Evolutionary conservation across 805 yeast species (phyloP), one percentile per base, ranked within the genome.

Genomic region (Metschnikowia anglica): DNA sequence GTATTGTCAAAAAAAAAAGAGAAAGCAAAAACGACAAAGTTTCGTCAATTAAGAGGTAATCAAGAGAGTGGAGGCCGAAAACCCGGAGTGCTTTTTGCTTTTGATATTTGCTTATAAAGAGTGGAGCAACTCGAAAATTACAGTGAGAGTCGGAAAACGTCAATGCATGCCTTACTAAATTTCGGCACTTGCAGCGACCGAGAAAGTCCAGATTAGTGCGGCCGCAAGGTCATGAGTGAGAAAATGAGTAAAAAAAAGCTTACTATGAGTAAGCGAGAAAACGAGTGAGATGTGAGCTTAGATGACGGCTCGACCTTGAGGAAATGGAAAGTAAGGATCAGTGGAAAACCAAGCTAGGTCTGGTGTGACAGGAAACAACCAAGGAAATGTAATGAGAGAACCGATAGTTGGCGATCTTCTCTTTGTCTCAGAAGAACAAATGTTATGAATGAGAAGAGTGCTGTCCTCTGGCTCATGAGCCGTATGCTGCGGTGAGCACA

Each of bases 231-330:
- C 21, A 19, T 40, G 35, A 27, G 32, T 25, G 24, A 35, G 31
- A 3, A n/a, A 16, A 34, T 39, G 43, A 39, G 43, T 39, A 33
- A 39, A 26, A 41, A 31, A 25, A 9, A 13, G n/a, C 29, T 21
- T 34, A 15, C 9, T 18, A 35, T 41, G 44, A 41, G 44, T 36
- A 41, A 41, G 40, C 44, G 30, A 13, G 18, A 5, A 19, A 32
- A 19, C 16, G 12, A n/a, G 29, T 10, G 5, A n/a, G 29, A 26
- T 16, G 13, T 4, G n/a, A n/a, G 29, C 16, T 26, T 26, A n/a
- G 29, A 16, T 26, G 8, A 19, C 32, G 18, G 32, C 13, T 19
- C 20, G 20, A 29, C 13, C 32, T 29, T 10, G 16, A 9, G 13
- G 16, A 26, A 26, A 5, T 26, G 16, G 13, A 7, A 26, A 26